Percentiles rank a stretch among this genome's conserved stretches.
These are phyloP conservation scores for Trichaptum fuscoviolaceum DNA, from an alignment of 768 basidiomycete species.

Conservation along the genomic window DNA sequence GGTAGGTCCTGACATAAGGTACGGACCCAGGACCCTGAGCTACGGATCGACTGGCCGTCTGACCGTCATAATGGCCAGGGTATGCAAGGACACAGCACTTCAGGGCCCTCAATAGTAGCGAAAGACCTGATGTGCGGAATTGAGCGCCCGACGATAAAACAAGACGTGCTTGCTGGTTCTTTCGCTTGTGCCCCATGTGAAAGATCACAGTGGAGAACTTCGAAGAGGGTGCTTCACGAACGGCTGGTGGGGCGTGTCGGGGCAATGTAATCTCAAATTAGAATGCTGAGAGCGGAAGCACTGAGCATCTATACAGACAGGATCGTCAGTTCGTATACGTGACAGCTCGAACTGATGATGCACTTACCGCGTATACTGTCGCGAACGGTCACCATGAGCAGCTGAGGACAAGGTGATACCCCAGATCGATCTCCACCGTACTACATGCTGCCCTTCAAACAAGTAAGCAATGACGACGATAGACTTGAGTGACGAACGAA, in stretches of 20 bases:
- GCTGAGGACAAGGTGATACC: neutral
- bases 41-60: neutral
- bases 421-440: neutral
- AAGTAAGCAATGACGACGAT: neutral
- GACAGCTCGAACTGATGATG: neutral
- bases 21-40: neutral
- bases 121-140: neutral
- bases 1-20: neutral
- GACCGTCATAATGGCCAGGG: neutral
- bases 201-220: neutral
- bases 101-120: neutral
- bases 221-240: neutral
- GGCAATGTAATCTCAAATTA: neutral
- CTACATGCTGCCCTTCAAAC: neutral
- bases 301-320: neutral
- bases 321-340: neutral
- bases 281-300: neutral
- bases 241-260: neutral
- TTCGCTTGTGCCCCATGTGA: neutral
- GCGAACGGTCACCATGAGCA: neutral
- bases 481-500: neutral
- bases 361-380: neutral
- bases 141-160: neutral
- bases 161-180: neutral
- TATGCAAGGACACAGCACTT: neutral